Base-by-base conservation (phyloP, 257 asterid species). In the Solanum pinnatisectum region DNA sequence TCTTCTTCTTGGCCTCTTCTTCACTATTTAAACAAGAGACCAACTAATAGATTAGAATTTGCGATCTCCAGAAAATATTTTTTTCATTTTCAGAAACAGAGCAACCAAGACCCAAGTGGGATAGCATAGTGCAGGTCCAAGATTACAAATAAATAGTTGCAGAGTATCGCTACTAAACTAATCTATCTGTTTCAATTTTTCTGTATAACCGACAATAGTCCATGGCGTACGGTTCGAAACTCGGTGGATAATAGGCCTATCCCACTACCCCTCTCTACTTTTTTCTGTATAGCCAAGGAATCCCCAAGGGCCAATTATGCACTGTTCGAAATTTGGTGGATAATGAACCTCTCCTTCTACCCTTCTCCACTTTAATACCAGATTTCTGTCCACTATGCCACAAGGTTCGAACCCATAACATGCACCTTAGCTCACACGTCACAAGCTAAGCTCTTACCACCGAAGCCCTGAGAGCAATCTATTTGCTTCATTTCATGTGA, bases 1-100 rank as follows among this genome's bases (percentile, higher is more conserved):
- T 97, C 92, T 92, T 97, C 94, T 92, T 94, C 91, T 92, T 97
- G 0, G 99, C 99, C 91, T 94, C 99, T 92, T 97, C 99, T 91
- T 93, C 98, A 86, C 99, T 92, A 73, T 32, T 49, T 49, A 82
- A 30, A 4, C 20, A 82, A 10, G 11, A 82, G 4, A 46, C n/a
- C 16, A 82, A 20, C 68, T 82, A 35, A 25, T 49, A 30, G 15
- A 46, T 82, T 30, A 82, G 44, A 12, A 49, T 49, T 49, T 30
- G 44, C 65, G 5, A 49, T 18, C 5, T 18, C 44, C 67, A 82
- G 68, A 2, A 16, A 49, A 18, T 6, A 2, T 3, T 3, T 16
- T 18, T 8, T 7, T 8, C 65, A 42, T 72, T 18, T 73, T 33
- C 2, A 18, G 16, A 46, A 44, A 79, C 52, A 49, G 44, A 56